These are phyloP conservation scores for Graphiopsis chlorocephala DNA, from an alignment of 2,329 filamentous ascomycete species.

Conservation along the genomic window DNA sequence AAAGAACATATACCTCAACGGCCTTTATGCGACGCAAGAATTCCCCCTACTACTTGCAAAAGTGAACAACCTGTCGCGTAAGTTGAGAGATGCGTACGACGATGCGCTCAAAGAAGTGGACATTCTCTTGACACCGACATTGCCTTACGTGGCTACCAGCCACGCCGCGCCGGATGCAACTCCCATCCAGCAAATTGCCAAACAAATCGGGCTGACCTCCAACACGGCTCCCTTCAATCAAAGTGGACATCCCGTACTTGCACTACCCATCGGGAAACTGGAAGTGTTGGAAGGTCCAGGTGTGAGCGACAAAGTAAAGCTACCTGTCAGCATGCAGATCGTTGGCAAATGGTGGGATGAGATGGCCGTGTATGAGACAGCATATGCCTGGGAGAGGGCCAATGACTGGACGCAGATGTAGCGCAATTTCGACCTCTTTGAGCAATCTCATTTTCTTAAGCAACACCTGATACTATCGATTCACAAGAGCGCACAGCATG, in stretches of 20 bases:
- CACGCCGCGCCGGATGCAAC: constrained; percentile 41
- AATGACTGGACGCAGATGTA: constrained; percentile 45
- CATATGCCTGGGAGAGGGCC: constrained; percentile 47
- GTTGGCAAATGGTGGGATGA: constrained; percentile 50
- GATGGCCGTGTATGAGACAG: constrained; percentile 44
- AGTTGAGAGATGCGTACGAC: constrained; percentile 49
- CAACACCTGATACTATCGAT: not conserved
- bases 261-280: constrained; percentile 41
- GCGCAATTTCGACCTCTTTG: not conserved
- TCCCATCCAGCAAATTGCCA: constrained; percentile 47
- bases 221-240: constrained; percentile 56
- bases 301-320: constrained; percentile 24
- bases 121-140: constrained; percentile 48
- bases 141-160: constrained; percentile 47
- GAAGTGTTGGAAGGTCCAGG: constrained; percentile 51
- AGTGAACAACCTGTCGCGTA: constrained; percentile 43
- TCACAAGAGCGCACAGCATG: not conserved
- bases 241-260: constrained; percentile 49
- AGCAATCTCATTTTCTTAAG: constrained; percentile 37
- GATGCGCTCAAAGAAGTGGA: constrained; percentile 41
- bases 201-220: constrained; percentile 53
- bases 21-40: constrained; percentile 44
- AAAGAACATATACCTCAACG: constrained; percentile 56
- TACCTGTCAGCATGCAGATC: constrained; percentile 36
- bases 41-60: constrained; percentile 50